Base-by-base conservation (phyloP, 306 rosid species). In the Comarum palustre region DNA sequence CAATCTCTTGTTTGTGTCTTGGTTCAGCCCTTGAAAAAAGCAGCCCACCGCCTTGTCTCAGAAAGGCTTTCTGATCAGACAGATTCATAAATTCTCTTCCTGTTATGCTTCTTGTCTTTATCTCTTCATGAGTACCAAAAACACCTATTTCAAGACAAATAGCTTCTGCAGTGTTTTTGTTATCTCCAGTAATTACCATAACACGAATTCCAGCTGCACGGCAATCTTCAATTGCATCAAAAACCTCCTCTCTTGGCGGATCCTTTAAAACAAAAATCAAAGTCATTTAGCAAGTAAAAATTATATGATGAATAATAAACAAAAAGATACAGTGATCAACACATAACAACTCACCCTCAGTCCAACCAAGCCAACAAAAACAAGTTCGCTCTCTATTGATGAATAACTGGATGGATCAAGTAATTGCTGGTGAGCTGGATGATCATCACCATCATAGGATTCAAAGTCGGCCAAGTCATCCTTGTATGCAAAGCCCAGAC, bases 401-500 rank as follows among this genome's bases (percentile, higher is more conserved):
- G 97, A 78, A 83, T 93, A 93, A 31, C 84, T 90, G 73, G 90
- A 82, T 39, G 92, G 98, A 81, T 89, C 51, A 74, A 90, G 98
- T 78, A 93, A 82, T 62, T 82, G 93, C 80, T 80, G 80, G 78
- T 93, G 96, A 77, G 96, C 96, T 45, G 96, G 96, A 78, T 93
- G 98, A 34, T 90, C 96, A 67, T 79, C 86, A 19, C 98, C 96
- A 32, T 62, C 59, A 50, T 93, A 93, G 76, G 69, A 55, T 50
- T 77, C 84, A 77, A 92, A 90, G 51, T 25, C 76, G 51, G 69
- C 54, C 46, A 87, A 87, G 42, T 88, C 96, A 48, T 86, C 93
- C 78, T 88, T 93, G 86, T 82, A 93, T 16, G 97, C 96, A 90
- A 93, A 93, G 61, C 98, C 96, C 82, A 93, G 84, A 81, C 97